Conservation (phyloP, 306 rosid genomes). For the peach (Prunus persica) region Prunus_persica_NCBIv2 NC_034009.1:16984501-16985000, state of each 20-base stretch:
- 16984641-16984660: conserved; percentile 78
- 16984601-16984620: conserved; percentile 66
- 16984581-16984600: conserved; percentile 89
- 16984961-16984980: too few relatives aligned
- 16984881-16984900: background rate
- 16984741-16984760: background rate
- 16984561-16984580: conserved; percentile 91
- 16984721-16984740: background rate
- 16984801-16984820: background rate
- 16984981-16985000: background rate
- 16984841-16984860: background rate
- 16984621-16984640: conserved; percentile 87
- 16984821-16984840: background rate
- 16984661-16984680: conserved; percentile 44
- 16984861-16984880: background rate
- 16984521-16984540: conserved; percentile 19
- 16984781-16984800: background rate
- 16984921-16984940: background rate
- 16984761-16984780: background rate
- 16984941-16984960: background rate
- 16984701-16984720: background rate
- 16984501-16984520: background rate
- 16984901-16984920: background rate
- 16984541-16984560: conserved; percentile 63
- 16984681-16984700: background rate